phyloP scores from a whole-genome alignment of 768 basidiomycete genomes.

The Phylloporus arenicola region DNA sequence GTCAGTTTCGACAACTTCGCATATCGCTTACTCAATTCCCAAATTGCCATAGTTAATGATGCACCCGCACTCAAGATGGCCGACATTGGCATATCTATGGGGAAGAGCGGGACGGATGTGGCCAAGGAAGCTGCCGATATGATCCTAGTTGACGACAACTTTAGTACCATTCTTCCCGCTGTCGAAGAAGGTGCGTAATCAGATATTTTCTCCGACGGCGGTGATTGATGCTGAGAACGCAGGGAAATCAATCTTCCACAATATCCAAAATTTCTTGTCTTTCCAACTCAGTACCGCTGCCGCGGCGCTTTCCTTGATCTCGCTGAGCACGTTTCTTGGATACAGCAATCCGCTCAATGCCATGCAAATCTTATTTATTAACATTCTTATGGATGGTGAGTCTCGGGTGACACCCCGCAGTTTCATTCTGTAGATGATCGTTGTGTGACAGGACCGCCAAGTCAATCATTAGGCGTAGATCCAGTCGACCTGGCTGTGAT shows the following conservation, averaged over 20 bases:
- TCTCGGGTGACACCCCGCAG: background rate
- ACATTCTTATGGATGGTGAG: conserved; percentile 96
- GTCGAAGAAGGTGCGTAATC: conserved; percentile 74
- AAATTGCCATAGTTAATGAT: conserved; percentile 65
- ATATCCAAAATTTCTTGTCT: conserved; percentile 95
- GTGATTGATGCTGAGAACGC: conserved; percentile 1
- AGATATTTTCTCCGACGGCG: background rate
- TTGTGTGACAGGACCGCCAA: conserved; percentile 67
- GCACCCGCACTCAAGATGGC: conserved; percentile 97
- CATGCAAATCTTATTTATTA: conserved; percentile 99
- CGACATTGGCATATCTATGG: conserved; percentile 97
- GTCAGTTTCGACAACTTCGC: conserved; percentile 43
- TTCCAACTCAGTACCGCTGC: conserved; percentile 99
- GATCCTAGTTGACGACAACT: conserved; percentile 96
- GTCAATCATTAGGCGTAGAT: conserved; percentile 94
- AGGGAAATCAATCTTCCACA: conserved; percentile 98
- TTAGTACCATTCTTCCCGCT: conserved; percentile 89
- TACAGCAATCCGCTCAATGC: conserved; percentile 91
- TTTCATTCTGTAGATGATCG: background rate
- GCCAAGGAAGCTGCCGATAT: conserved; percentile 98
- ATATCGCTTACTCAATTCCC: background rate
- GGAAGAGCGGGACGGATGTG: conserved; percentile 96
- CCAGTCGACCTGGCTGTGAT: conserved; percentile 92
- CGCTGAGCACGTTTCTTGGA: conserved; percentile 85
- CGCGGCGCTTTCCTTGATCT: conserved; percentile 91